Evolutionary conservation across 176 grass and related monocot genomes (phyloP).

Genomic region (Avena insularis): DNA sequence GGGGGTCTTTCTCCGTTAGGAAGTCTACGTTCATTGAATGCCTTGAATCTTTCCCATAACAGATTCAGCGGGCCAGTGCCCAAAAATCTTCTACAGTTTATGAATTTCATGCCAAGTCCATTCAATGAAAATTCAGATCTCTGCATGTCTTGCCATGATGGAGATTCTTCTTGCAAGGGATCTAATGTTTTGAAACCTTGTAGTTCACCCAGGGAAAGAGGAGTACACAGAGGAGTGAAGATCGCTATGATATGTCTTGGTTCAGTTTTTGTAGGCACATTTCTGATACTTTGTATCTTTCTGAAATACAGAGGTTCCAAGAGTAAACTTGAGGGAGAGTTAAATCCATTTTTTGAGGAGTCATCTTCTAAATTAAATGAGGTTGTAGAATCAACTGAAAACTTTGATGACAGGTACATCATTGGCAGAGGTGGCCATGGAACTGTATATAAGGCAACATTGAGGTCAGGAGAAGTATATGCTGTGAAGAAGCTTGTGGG

Average conservation of each 20-base stretch:
- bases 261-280: constrained; percentile 35
- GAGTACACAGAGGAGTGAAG: constrained; percentile 18
- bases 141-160: constrained; percentile 48
- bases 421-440: constrained; percentile 71
- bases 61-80: constrained; percentile 58
- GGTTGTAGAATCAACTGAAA: constrained; percentile 64
- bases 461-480: constrained; percentile 57
- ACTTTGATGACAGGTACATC: constrained; percentile 62
- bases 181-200: constrained; percentile 49
- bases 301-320: constrained; percentile 29
- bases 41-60: constrained; percentile 69
- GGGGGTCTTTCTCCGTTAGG: constrained; percentile 51
- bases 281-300: constrained; percentile 45
- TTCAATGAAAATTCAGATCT: constrained; percentile 66
- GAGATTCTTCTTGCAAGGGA: constrained; percentile 49
- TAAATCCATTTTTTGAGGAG: constrained; percentile 41
- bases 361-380: constrained; percentile 59
- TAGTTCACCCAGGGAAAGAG: constrained; percentile 28
- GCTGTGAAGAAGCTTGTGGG: constrained; percentile 73
- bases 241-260: constrained; percentile 55
- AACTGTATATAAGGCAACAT: constrained; percentile 67
- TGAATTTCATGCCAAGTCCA: constrained; percentile 47
- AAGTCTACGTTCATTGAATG: constrained; percentile 49
- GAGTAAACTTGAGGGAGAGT: constrained; percentile 20
- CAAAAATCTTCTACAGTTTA: constrained; percentile 50